Evolutionary conservation across 768 basidiomycete genomes (phyloP).

Genomic region (button mushroom (Agaricus bisporus)): DNA sequence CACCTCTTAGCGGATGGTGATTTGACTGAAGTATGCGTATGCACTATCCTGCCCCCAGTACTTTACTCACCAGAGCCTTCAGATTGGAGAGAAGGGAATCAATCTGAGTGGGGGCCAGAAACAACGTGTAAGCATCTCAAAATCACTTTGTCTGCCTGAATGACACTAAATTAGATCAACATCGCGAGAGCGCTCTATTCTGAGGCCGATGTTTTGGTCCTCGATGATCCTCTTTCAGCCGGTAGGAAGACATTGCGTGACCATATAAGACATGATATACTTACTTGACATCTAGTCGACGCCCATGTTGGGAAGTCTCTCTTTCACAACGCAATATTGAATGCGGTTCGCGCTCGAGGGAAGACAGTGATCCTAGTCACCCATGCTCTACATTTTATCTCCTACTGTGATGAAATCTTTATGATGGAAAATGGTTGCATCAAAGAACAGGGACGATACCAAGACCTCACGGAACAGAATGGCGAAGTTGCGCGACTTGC

Average conservation of each 20-base stretch:
- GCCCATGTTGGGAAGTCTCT: slow-evolving; percentile 70
- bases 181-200: slow-evolving; percentile 67
- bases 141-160: not conserved
- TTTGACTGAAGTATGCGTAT: slow-evolving; percentile 51
- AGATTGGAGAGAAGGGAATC: slow-evolving; percentile 72
- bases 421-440: slow-evolving; percentile 66
- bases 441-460: slow-evolving; percentile 63
- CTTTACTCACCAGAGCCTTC: not conserved
- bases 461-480: slow-evolving; percentile 38
- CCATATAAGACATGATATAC: not conserved
- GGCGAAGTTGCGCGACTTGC: slow-evolving; percentile 55
- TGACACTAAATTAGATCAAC: slow-evolving; percentile 38
- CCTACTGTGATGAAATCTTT: slow-evolving; percentile 76
- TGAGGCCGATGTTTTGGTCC: slow-evolving; percentile 52
- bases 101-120: slow-evolving; percentile 65
- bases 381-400: slow-evolving; percentile 81
- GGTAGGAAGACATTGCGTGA: slow-evolving; percentile 26
- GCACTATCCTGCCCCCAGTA: not conserved
- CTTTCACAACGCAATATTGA: slow-evolving; percentile 60
- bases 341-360: slow-evolving; percentile 28
- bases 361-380: slow-evolving; percentile 84
- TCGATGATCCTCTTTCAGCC: slow-evolving; percentile 64
- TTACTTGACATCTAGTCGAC: slow-evolving; percentile 40
- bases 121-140: slow-evolving; percentile 34
- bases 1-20: slow-evolving; percentile 66